Conservation (phyloP, 2,329 filamentous ascomycete species). For the Fusarium pseudonygamai region DNA sequence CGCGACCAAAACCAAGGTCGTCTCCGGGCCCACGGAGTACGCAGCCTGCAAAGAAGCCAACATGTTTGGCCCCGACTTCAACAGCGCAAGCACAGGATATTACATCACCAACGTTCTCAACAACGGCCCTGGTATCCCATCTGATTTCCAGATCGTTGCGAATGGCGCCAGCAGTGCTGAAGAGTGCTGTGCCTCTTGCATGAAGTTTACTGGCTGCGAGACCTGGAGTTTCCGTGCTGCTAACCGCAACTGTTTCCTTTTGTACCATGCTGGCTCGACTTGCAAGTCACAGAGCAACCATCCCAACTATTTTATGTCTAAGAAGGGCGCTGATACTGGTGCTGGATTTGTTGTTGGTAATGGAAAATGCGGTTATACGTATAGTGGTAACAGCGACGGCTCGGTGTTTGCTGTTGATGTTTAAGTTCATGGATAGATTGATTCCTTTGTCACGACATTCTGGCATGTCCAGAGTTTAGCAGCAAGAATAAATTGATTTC, state of each 20-base stretch:
- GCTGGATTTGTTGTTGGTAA: slow-evolving; percentile 2
- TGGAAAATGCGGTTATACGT: not conserved
- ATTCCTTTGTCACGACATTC: no score
- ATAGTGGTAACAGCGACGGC: slow-evolving; percentile 11
- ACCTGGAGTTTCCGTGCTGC: not conserved
- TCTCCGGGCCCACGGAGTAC: not conserved
- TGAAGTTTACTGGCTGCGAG: slow-evolving; percentile 5
- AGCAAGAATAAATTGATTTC: not conserved
- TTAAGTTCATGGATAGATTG: not conserved
- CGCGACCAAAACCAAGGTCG: not conserved
- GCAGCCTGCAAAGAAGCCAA: not conserved
- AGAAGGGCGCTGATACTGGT: slow-evolving; percentile 1
- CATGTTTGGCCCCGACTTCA: slow-evolving; percentile 10
- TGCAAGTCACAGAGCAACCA: not conserved
- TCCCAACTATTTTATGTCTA: slow-evolving; percentile 6
- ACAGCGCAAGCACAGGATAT: slow-evolving; percentile 5
- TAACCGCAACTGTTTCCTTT: slow-evolving; percentile 14
- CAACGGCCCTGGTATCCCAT: slow-evolving; percentile 5
- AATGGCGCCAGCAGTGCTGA: not conserved
- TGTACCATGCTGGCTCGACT: not conserved
- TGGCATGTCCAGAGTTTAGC: rapidly evolving
- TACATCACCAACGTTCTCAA: slow-evolving; percentile 9
- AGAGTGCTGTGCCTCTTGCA: slow-evolving; percentile 3
- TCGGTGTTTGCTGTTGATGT: not conserved
- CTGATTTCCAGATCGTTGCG: slow-evolving; percentile 1